These are phyloP conservation scores for Geotrichum carabidarum DNA, from an alignment of 1,139 yeast genomes.

Conservation along the genomic window DNA sequence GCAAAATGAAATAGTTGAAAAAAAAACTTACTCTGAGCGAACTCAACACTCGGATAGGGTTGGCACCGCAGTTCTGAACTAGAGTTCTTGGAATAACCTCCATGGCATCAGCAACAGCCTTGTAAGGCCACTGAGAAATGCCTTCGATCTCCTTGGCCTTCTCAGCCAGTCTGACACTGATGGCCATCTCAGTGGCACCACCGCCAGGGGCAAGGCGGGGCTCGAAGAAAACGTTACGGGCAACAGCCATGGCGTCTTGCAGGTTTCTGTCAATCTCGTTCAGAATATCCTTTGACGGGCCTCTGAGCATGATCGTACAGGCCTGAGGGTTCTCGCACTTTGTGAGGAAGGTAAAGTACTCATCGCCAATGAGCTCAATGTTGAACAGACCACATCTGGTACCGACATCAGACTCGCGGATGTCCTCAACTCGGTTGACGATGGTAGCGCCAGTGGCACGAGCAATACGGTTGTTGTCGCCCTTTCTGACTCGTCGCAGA, in stretches of 20 bases:
- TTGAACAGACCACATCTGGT: conserved; percentile 83
- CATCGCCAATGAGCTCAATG: conserved; percentile 95
- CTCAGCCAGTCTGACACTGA: conserved; percentile 80
- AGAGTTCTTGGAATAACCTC: conserved; percentile 97
- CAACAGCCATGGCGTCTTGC: conserved; percentile 98
- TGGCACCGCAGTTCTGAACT: conserved; percentile 96
- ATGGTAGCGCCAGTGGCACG: conserved; percentile 97
- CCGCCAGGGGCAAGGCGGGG: conserved; percentile 98
- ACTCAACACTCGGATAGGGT: conserved; percentile 82
- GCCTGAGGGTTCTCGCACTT: conserved; percentile 85
- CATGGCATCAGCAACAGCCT: conserved; percentile 97
- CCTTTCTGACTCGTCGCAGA: conserved; percentile 88
- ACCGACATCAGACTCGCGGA: conserved; percentile 87
- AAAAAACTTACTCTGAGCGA: conserved; percentile 54
- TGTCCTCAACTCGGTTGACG: conserved; percentile 90
- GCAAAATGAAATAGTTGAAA: not conserved
- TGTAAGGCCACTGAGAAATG: conserved; percentile 96
- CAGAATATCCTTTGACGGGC: conserved; percentile 94
- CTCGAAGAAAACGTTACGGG: conserved; percentile 90
- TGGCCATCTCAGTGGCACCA: conserved; percentile 99
- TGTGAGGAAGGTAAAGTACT: conserved; percentile 82
- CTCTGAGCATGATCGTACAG: conserved; percentile 86
- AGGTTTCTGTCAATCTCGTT: conserved; percentile 95
- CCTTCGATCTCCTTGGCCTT: conserved; percentile 92
- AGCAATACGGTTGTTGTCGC: conserved; percentile 94